phyloP scores from a whole-genome alignment of 2,329 filamentous ascomycete species.

The Fusarium luffae region DNA sequence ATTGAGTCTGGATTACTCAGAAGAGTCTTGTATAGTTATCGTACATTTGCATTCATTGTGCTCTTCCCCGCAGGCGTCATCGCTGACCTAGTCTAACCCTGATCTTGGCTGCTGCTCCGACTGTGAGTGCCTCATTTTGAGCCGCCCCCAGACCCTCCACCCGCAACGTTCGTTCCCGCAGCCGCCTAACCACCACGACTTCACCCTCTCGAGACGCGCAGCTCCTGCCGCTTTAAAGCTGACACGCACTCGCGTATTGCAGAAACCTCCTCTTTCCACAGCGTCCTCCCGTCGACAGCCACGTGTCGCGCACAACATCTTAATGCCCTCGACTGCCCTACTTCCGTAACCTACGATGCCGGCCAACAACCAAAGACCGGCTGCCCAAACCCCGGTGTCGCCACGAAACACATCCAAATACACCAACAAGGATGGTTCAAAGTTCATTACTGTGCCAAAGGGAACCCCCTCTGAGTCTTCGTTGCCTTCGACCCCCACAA shows the following conservation, averaged over 20 bases:
- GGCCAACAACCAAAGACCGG: conserved; percentile 64
- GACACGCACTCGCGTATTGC: conserved; percentile 36
- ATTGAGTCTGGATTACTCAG: conserved; percentile 21
- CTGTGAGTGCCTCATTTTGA: conserved; percentile 54
- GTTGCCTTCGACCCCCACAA: conserved; percentile 63
- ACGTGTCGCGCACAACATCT: conserved; percentile 50
- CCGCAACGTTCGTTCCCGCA: conserved; percentile 40
- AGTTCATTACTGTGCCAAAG: conserved; percentile 74
- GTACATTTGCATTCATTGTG: conserved; percentile 30
- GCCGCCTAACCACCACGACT: conserved; percentile 34
- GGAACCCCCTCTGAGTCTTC: conserved; percentile 63
- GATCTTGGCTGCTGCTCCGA: conserved; percentile 46
- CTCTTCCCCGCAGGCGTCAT: conserved; percentile 51
- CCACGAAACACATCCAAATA: conserved; percentile 69
- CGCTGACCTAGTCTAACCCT: conserved; percentile 53
- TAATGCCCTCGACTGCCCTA: conserved; percentile 54
- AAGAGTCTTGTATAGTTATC: conserved; percentile 19
- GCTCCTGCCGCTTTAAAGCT: conserved; percentile 32
- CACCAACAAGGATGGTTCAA: conserved; percentile 75
- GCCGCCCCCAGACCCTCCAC: conserved; percentile 47
- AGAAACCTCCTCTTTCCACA: conserved; percentile 26
- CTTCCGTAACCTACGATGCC: conserved; percentile 59
- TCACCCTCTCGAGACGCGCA: conserved; percentile 37
- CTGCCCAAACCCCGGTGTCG: conserved; percentile 61
- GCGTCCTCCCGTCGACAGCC: conserved; percentile 41